Base-by-base conservation (phyloP, 2,329 filamentous ascomycete genomes). In the Madurella mycetomatis region DNA sequence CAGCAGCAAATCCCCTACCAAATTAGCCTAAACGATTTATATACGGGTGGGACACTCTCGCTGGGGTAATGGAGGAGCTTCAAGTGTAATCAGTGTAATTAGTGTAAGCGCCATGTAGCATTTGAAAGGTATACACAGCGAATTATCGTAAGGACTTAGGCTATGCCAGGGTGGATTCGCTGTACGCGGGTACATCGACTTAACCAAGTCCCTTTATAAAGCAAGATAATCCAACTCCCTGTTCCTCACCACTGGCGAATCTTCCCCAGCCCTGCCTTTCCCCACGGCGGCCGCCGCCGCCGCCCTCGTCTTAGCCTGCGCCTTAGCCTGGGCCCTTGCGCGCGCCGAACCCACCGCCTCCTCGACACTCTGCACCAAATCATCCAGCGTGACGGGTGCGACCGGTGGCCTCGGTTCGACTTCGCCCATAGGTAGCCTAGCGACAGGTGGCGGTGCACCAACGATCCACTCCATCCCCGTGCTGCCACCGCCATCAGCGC, bases 201-300 rank as follows among this genome's bases (percentile, higher is more conserved):
- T n/a, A n/a, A n/a, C n/a, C n/a, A n/a, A 11, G 4, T 11, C 9
- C 9, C 8, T 17, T 63, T 54, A 68, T 53, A 74, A 69, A 51
- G 66, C 69, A 46, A 74, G 70, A 59, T 73, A 75, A 55, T 74
- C 72, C 57, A 75, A 60, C 49, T 73, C 67, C 44, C 69, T 67
- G 47, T 72, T 72, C 56, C 69, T 67, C 15, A 53, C 59, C 17
- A 50, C 58, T 2, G 41, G 42, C 43, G 42, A 41, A 34, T 32
- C 32, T 12, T 4, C n/a, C 5, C 11, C 25, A 19, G 5, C 25
- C 25, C 32, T 30, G 18, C 44, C 8, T 16, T n/a, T n/a, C n/a
- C n/a, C n/a, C n/a, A n/a, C 39, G 18, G 8, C 40, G 44, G 41
- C 40, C 37, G 47, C 50, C 19, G 39, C 51, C 8, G 54, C 46